phyloP scores from a whole-genome alignment of 768 basidiomycete species.

The Leccinum disarticulatum region DNA sequence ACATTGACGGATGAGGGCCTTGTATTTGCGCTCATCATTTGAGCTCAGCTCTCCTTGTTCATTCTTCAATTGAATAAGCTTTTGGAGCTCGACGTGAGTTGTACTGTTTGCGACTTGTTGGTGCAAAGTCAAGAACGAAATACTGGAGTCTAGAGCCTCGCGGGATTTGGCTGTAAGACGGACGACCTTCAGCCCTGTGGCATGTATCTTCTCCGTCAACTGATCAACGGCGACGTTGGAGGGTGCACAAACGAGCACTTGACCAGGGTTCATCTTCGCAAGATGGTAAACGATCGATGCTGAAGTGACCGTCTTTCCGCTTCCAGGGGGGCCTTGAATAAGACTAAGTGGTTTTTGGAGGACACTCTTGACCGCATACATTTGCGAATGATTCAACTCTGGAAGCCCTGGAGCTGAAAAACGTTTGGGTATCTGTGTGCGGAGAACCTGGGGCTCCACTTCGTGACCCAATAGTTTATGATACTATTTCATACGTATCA shows the following conservation, averaged over 20 bases:
- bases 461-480: conserved; percentile 99
- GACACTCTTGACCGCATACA: conserved; percentile 99
- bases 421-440: conserved; percentile 93
- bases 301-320: conserved; percentile 98
- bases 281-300: conserved; percentile 98
- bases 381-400: conserved; percentile 98
- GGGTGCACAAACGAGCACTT: conserved; percentile 97
- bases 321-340: conserved; percentile 98
- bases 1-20: conserved; percentile 89
- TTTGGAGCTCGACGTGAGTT: conserved; percentile 94
- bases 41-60: conserved; percentile 97
- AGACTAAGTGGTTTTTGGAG: conserved; percentile 96
- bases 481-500: conserved; percentile 55
- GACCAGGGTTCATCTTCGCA: conserved; percentile 99
- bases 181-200: conserved; percentile 98
- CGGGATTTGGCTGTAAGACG: conserved; percentile 97
- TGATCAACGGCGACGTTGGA: conserved; percentile 99
- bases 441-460: conserved; percentile 87
- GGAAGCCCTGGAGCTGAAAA: conserved; percentile 97
- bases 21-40: conserved; percentile 97
- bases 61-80: conserved; percentile 95
- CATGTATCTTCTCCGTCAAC: conserved; percentile 97
- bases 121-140: conserved; percentile 91
- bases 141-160: conserved; percentile 95
- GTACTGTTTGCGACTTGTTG: conserved; percentile 97